A percentile compares a stretch with the other conserved stretches of the same genome.
Conservation (phyloP, 768 basidiomycete species). For the Lactifluus subvellereus region DNA sequence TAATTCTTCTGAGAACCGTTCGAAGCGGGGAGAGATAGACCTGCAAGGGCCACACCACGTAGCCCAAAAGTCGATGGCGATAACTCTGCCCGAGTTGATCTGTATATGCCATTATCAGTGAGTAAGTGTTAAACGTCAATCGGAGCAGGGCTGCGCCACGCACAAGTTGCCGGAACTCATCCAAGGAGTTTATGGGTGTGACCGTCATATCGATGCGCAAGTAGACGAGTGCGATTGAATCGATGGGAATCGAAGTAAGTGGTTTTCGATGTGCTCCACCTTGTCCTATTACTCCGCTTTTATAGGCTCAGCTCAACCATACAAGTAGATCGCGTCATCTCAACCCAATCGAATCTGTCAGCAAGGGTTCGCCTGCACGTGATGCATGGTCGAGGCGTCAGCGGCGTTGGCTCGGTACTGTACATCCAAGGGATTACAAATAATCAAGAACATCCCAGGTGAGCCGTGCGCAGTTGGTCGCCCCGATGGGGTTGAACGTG, state of each 20-base stretch:
- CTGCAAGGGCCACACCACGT: slow-evolving; percentile 73
- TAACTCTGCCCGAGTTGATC: slow-evolving; percentile 44
- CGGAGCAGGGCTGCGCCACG: slow-evolving; percentile 24
- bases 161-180: slow-evolving; percentile 31
- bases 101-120: slow-evolving; percentile 25
- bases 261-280: no score
- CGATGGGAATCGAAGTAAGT: neutral
- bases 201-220: slow-evolving; percentile 5
- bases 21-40: slow-evolving; percentile 59
- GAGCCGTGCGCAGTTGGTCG: no score
- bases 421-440: no score
- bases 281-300: neutral
- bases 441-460: neutral
- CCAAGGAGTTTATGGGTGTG: neutral
- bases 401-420: no score
- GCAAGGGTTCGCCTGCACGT: no score
- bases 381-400: no score
- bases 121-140: neutral
- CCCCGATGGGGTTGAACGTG: no score
- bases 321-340: neutral
- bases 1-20: slow-evolving; percentile 41
- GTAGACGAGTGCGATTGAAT: neutral
- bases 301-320: neutral
- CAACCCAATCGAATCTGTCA: no score
- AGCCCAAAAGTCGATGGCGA: slow-evolving; percentile 71